Evolutionary conservation across 2,329 filamentous ascomycete genomes (phyloP), one percentile per base, ranked within the genome.

Genomic region (Alternaria atra): DNA sequence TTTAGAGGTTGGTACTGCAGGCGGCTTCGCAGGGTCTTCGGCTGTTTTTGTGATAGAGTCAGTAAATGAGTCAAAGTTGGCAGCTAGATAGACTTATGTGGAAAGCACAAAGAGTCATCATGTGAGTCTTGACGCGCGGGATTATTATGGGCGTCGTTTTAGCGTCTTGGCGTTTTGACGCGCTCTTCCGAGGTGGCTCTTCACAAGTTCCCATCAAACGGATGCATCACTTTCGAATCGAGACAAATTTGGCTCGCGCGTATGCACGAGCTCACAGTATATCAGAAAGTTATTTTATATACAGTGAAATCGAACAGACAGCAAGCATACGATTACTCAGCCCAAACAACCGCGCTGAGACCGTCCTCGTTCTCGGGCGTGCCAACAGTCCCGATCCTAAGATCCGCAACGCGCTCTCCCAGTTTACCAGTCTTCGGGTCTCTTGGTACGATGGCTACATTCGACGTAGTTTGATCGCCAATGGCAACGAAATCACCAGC

Each of bases 301-400:
- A 54, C 34, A 52, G 15, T 1, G 34, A 39, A 6, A 13, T 6
- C 6, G n/a, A 25, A 34, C 15, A 23, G 17, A 5, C 46, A 17
- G 23, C 46, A 27, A 12, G 32, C 20, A 15, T 12, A 37, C 32
- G 20, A 5, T 47, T 74, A 77, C 57, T 78, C 73, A 2, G 68
- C 72, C 75, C 75, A 77, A 2, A 78, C 73, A 13, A 78, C 75
- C 2, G 73, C 72, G 46, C 72, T 75, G 13, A 77, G 52, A 32
- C 75, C 75, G 52, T 78, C 73, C 50, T 73, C 72, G n/a, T 68
- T 73, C 58, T 73, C 74, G 0, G 72, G 68, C 2, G 55, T 71
- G 17, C 74, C 75, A 9, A 62, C 59, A 23, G 68, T 13, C 3
- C 70, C 69, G 29, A 78, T 67, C 27, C 72, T 67, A 53, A 77